Percentiles rank a stretch among this genome's conserved stretches.
Conservation (phyloP, 1,284 basidiomycete genomes). For the Papiliotrema nemorosa region DNA sequence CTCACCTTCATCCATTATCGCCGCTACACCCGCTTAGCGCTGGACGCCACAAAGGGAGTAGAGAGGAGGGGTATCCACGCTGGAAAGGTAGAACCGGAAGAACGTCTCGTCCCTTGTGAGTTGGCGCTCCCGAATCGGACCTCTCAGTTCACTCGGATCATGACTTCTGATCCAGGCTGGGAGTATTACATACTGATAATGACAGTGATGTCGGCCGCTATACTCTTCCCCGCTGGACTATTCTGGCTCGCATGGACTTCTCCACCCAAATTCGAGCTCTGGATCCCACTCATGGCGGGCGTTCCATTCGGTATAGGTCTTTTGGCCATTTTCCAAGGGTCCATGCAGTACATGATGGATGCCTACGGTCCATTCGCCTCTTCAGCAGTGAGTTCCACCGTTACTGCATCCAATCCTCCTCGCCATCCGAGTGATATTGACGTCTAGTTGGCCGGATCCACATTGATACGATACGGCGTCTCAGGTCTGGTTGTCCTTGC, state of each 20-base stretch:
- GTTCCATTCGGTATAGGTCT: slow-evolving; percentile 25
- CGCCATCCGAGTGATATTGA: not conserved
- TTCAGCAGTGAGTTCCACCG: slow-evolving; percentile 20
- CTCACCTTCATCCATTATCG: slow-evolving; percentile 15
- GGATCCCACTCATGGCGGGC: slow-evolving; percentile 27
- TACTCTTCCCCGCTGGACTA: slow-evolving; percentile 21
- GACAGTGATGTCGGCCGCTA: slow-evolving; percentile 17
- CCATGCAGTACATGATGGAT: slow-evolving; percentile 27
- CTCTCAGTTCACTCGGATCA: slow-evolving; percentile 1
- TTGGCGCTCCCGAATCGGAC: not conserved
- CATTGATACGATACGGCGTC: slow-evolving; percentile 22
- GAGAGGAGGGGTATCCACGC: slow-evolving; percentile 18
- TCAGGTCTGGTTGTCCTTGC: slow-evolving; percentile 25
- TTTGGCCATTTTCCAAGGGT: slow-evolving; percentile 26
- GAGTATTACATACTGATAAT: not conserved
- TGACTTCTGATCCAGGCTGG: too few relatives aligned
- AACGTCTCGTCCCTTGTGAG: slow-evolving; percentile 26
- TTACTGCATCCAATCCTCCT: not conserved
- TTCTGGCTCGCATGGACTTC: slow-evolving; percentile 36
- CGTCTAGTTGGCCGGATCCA: slow-evolving; percentile 19
- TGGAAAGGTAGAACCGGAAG: slow-evolving; percentile 27
- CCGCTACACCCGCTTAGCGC: slow-evolving; percentile 15
- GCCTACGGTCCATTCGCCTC: slow-evolving; percentile 29
- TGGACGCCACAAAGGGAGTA: slow-evolving; percentile 18
- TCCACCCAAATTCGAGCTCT: slow-evolving; percentile 13